phyloP scores from a whole-genome alignment of 2,329 filamentous ascomycete species.

The Paraconiothyrium brasiliense region DNA sequence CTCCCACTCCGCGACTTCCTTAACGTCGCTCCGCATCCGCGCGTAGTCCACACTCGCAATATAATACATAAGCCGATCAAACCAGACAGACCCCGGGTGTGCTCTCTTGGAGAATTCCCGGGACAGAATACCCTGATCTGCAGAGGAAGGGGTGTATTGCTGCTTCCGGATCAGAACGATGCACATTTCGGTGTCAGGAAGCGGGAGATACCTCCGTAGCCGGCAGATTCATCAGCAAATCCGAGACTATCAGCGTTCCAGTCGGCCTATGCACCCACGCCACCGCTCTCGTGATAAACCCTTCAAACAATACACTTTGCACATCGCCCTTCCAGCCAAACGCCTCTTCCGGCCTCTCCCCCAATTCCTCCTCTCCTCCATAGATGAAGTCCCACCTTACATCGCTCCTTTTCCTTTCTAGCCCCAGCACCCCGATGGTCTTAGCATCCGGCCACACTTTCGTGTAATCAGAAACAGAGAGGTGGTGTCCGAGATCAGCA shows the following conservation, averaged over 20 bases:
- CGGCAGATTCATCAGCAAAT: constrained; percentile 29
- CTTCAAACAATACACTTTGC: constrained; percentile 28
- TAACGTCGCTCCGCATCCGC: constrained; percentile 26
- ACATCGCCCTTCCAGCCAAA: constrained; percentile 25
- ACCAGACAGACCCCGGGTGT: constrained; percentile 26
- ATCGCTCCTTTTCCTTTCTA: constrained; percentile 25
- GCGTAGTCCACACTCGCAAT: constrained; percentile 24
- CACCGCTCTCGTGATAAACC: constrained; percentile 27
- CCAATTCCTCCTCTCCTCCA: constrained; percentile 17
- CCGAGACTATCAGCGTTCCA: constrained; percentile 24
- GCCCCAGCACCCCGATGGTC: constrained; percentile 24
- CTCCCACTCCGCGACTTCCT: constrained; percentile 26
- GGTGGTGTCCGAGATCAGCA: constrained; percentile 26
- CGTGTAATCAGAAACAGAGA: constrained; percentile 20
- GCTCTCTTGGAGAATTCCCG: constrained; percentile 25
- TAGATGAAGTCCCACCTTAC: constrained; percentile 26
- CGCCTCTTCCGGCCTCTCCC: constrained; percentile 23
- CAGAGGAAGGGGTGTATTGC: constrained; percentile 28
- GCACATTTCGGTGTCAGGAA: background rate
- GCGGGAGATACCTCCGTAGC: constrained; percentile 22
- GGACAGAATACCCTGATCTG: constrained; percentile 17
- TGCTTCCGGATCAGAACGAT: constrained; percentile 4
- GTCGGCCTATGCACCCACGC: constrained; percentile 28
- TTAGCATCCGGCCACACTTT: constrained; percentile 24
- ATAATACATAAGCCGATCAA: constrained; percentile 24